Conservation (phyloP, 768 basidiomycete genomes). For the Neoboletus brunneissimus region DNA sequence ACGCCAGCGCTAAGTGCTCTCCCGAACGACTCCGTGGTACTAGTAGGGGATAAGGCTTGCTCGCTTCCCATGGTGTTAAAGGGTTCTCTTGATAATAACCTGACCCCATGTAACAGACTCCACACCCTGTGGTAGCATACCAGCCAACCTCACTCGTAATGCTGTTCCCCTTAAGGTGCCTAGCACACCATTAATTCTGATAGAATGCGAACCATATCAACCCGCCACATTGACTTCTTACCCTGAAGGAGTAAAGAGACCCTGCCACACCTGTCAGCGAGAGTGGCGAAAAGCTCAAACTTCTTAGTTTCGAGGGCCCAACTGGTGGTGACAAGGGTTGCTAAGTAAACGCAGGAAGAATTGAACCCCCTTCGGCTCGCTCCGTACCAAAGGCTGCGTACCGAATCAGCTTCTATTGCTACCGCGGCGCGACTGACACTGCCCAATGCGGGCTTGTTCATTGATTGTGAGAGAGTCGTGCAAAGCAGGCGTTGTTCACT, state of each 20-base stretch:
- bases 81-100: not conserved
- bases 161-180: not conserved
- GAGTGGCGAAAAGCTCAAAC: not conserved
- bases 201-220: not conserved
- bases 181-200: not conserved
- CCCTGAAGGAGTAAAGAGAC: not conserved
- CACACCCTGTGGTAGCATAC: constrained; percentile 17
- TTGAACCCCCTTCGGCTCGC: constrained; percentile 1
- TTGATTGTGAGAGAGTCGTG: not conserved
- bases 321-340: constrained; percentile 7
- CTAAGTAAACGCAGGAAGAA: not conserved
- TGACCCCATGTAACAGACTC: constrained; percentile 2
- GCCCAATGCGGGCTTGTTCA: not conserved
- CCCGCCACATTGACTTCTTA: not conserved
- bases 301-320: constrained; percentile 5
- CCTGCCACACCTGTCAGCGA: not conserved
- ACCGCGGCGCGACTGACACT: constrained; percentile 1
- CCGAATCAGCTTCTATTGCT: constrained; percentile 7
- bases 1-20: too few species aligned
- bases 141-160: not conserved
- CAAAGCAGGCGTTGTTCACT: not conserved
- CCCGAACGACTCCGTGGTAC: not conserved
- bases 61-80: not conserved
- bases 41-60: not conserved
- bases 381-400: constrained; percentile 8